Evolutionary conservation across 768 basidiomycete genomes (phyloP).

Genomic region (Termitomyces sp.): DNA sequence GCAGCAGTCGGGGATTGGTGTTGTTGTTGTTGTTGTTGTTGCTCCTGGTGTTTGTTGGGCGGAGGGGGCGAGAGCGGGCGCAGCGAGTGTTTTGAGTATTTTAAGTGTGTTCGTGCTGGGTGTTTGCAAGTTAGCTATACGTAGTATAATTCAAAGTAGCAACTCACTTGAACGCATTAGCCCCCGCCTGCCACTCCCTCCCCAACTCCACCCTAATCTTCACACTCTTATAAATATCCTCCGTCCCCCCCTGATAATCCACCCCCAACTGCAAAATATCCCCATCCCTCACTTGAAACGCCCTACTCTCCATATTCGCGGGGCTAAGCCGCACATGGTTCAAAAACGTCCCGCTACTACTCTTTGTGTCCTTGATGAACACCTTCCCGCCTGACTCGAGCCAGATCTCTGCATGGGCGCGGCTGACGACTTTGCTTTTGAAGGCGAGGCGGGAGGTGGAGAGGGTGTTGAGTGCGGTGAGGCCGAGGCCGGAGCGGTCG

Average conservation of each 20-base stretch:
- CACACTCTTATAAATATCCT: constrained; percentile 96
- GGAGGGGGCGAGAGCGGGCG: constrained; percentile 12
- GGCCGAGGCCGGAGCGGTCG: constrained; percentile 69
- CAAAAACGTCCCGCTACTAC: constrained; percentile 88
- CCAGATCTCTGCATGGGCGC: constrained; percentile 96
- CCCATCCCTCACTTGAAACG: constrained; percentile 83
- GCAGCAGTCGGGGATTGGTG: constrained; percentile 77
- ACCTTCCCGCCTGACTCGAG: constrained; percentile 66
- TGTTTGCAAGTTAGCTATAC: not conserved
- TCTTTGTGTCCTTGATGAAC: constrained; percentile 87
- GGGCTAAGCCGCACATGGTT: constrained; percentile 90
- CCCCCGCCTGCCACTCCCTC: constrained; percentile 84
- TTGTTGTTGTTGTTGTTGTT: too few relatives aligned
- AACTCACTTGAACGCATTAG: constrained; percentile 87
- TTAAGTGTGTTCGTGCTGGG: constrained; percentile 64
- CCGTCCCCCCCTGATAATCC: constrained; percentile 95
- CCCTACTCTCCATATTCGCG: constrained; percentile 76
- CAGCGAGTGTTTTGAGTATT: constrained; percentile 68
- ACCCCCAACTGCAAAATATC: constrained; percentile 94
- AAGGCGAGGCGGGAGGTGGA: constrained; percentile 88
- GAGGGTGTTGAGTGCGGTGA: constrained; percentile 62
- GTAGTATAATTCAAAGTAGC: not conserved
- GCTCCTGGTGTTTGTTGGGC: not conserved
- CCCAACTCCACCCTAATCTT: constrained; percentile 91
- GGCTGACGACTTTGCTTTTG: constrained; percentile 91